Evolutionary conservation across 768 basidiomycete species (phyloP), one percentile per base, ranked within the genome.

Genomic region (Fibroporia radiculosa): DNA sequence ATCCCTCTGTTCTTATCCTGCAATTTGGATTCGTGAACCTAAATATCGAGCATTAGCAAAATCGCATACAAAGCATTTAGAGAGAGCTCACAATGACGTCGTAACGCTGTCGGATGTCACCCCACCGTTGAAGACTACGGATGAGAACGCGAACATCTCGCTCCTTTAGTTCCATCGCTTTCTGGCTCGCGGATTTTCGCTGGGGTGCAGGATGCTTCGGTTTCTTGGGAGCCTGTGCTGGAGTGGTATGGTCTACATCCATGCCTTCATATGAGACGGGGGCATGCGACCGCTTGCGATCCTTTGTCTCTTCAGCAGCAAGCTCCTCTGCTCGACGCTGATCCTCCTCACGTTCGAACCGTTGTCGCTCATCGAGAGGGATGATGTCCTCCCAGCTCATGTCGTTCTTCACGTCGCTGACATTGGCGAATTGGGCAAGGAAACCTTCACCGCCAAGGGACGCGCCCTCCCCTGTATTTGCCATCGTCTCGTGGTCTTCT

Each of bases 301-400:
- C 77, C 46, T 82, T 75, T 31, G 78, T 72, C 47, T 87, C 84
- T 50, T 80, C 77, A 6, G 82, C 68, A 39, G 69, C 74, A 47
- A 81, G 58, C 48, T 91, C 85, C 55, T 90, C 84, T 28, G 76
- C 77, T 56, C 80, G 81, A 47, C 77, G 72, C 47, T 82, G 74
- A 48, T 84, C 82, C 48, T 90, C 84, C 52, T 93, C 93, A 23
- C 76, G 74, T 48, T 91, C 91, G 34, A 84, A 78, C 60, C 78
- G 82, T 62, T 84, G 80, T 5, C 96, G 83, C 56, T 92, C 92
- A 19, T 93, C 92, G 7, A 86, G 62, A 14, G 96, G 96, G 55
- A 99, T 98, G 64, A 99, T 98, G 49, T 98, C 96, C 60, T 99
- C 96, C 96, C 96, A 99, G 57, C 65, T 91, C 80, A 95, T 92